These are phyloP conservation scores for Saccharum hybrid DNA, from an alignment of 202 grass and related monocot genomes.

Conservation along the genomic window DNA sequence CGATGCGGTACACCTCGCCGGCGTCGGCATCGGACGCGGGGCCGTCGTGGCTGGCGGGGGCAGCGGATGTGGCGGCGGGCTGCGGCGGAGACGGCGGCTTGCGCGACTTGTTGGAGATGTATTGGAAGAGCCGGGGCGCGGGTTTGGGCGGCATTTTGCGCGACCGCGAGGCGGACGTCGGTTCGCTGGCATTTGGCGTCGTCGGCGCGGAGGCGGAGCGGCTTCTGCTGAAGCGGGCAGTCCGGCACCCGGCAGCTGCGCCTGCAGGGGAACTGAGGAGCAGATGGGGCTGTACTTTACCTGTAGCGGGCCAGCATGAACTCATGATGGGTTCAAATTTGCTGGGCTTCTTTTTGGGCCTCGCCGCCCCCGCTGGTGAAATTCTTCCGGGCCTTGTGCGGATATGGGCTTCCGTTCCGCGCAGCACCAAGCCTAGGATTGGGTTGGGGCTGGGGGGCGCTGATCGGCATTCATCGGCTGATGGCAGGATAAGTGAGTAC, in stretches of 20 bases:
- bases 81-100: neutral
- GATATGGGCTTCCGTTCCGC: neutral
- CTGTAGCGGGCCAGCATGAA: neutral
- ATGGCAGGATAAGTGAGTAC: neutral
- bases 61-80: neutral
- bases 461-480: no score
- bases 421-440: no score
- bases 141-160: constrained; percentile 45
- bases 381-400: neutral
- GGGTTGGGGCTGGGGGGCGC: no score
- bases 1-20: constrained; percentile 56
- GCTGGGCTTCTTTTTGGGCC: neutral
- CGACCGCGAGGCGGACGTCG: neutral
- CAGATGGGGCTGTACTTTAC: neutral
- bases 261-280: neutral
- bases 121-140: constrained; percentile 37
- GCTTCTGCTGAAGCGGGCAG: neutral
- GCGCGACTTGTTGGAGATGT: constrained; percentile 37
- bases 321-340: neutral
- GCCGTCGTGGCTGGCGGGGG: neutral
- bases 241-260: no score
- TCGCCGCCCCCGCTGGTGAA: neutral
- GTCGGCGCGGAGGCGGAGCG: constrained; percentile 35
- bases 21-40: constrained; percentile 44
- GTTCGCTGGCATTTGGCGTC: constrained; percentile 15